Evolutionary conservation across 140 eudicot genomes (phyloP).

Genomic region (Anethum foeniculum): DNA sequence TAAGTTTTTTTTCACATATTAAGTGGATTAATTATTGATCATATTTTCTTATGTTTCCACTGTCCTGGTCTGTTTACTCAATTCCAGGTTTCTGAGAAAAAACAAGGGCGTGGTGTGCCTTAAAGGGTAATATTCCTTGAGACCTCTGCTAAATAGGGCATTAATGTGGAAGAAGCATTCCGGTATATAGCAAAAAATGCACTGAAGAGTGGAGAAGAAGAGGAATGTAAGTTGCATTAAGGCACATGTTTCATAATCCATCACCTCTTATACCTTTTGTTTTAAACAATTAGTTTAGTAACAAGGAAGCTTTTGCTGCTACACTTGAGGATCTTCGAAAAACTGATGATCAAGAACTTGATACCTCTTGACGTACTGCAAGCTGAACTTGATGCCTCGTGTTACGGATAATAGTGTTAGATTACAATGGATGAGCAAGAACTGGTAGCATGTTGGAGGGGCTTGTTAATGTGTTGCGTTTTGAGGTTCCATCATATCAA

Average conservation of each 20-base stretch:
- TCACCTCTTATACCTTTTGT: background rate
- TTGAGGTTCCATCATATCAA: too few species aligned
- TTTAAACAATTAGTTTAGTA: background rate
- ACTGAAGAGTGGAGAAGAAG: slow-evolving; percentile 85
- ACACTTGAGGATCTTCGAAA: too few species aligned
- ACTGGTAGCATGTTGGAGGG: too few species aligned
- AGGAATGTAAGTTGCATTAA: slow-evolving; percentile 56
- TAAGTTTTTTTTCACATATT: background rate
- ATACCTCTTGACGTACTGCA: too few species aligned
- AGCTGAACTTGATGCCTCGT: too few species aligned
- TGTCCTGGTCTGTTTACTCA: background rate
- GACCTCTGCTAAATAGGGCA: slow-evolving; percentile 93
- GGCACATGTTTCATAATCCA: background rate
- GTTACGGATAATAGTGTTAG: too few species aligned
- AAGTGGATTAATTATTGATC: background rate
- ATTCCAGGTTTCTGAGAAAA: slow-evolving; percentile 90
- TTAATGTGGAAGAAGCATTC: slow-evolving; percentile 93
- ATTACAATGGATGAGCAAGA: too few species aligned
- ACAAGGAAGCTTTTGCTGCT: too few species aligned
- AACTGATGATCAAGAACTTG: too few species aligned
- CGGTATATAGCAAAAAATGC: slow-evolving; percentile 92
- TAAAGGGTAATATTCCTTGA: slow-evolving; percentile 95
- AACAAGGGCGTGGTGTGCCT: slow-evolving; percentile 96
- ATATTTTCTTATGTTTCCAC: background rate
- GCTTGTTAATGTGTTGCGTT: too few species aligned